Base-by-base conservation (phyloP, 2,329 filamentous ascomycete species). In the Trichoderma aggressivum region DNA sequence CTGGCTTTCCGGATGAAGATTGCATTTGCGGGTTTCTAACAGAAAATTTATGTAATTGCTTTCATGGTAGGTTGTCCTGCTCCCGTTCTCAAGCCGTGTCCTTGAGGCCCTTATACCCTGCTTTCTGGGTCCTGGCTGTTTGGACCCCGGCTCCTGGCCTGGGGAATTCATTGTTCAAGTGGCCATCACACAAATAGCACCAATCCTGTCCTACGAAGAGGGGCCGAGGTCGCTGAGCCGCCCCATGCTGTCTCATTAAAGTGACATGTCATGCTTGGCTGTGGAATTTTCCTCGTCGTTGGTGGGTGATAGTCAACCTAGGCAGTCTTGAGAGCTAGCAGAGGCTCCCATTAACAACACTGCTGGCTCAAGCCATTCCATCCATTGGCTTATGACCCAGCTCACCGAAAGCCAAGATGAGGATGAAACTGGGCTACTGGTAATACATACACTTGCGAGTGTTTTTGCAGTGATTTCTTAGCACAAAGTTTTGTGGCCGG, bases 241-340 rank as follows among this genome's bases (percentile, higher is more conserved):
- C 53, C 47, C 61, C 55, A 30, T 64, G 62, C 62, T 28, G 69
- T 61, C 39, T 28, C 62, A 60, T 2, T 26, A 71, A 61, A 66
- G 39, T 71, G 69, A 71, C 69, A 50, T 58, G 61, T 71, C 69
- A 71, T 71, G 61, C 69, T 43, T 53, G 62, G 34, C 69, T 39
- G 24, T 43, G 55, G 39, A 60, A 50, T 39, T 60, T 30, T 56
- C 36, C 32, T 56, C 39, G 12, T 21, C 30, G 58, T 63, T 70
- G 59, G 32, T 32, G 26, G 30, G 63, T 30, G 47, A 56, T 24
- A 8, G 30, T 34, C 55, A 32, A 12, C 60, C 24, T n/a, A 30
- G 11, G 21, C 30, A 21, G 7, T 28, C 5, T 53, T 50, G n/a
- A n/a, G 18, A 43, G 32, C 26, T 24, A 18, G n/a, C 7, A 59